Evolutionary conservation across 2,329 filamentous ascomycete genomes (phyloP).

Genomic region (Diaporthe nobilis): DNA sequence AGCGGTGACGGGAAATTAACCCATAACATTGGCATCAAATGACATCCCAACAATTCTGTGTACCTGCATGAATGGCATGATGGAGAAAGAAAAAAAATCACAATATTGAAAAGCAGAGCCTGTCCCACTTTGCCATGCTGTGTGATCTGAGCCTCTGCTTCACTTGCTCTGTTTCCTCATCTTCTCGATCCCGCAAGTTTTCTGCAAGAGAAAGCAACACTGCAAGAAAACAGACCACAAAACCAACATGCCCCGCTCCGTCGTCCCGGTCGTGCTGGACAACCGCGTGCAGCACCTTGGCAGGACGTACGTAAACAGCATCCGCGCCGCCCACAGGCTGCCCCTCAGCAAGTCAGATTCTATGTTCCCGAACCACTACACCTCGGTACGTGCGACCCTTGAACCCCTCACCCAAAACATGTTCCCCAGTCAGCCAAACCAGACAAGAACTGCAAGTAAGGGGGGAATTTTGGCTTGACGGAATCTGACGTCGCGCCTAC

Average conservation of each 20-base stretch:
- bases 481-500: background rate
- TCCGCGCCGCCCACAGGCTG: constrained; percentile 16
- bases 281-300: constrained; percentile 24
- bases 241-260: background rate
- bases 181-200: background rate
- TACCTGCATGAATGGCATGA: constrained; percentile 30
- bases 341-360: constrained; percentile 30
- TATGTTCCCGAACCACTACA: constrained; percentile 38
- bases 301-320: constrained; percentile 1
- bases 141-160: background rate
- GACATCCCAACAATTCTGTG: constrained; percentile 9
- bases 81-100: background rate
- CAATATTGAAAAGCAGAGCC: background rate
- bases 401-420: too few species aligned
- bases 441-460: too few species aligned
- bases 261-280: constrained; percentile 20
- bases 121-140: background rate
- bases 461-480: too few species aligned
- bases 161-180: background rate
- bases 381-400: constrained; percentile 32
- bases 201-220: background rate
- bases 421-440: too few species aligned
- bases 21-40: constrained; percentile 32
- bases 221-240: background rate
- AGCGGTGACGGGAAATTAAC: constrained; percentile 33